Base-by-base conservation (phyloP, 257 asterid species). In the Nicotiana paniculata region DNA sequence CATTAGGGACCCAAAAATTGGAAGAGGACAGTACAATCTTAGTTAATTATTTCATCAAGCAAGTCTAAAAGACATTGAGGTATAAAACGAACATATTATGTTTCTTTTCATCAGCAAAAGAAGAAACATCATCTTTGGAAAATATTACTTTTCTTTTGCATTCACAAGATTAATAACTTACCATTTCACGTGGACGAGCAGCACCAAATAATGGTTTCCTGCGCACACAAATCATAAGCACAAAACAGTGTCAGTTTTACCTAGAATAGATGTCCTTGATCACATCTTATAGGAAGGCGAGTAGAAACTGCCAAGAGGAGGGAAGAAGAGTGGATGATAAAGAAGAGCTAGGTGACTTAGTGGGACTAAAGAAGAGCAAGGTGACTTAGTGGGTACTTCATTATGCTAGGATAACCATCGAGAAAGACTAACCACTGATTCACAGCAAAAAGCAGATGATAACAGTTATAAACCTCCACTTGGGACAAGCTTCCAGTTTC, bases 101-200 rank as follows among this genome's bases (percentile, higher is more conserved):
- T 51, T 72, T 75, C 80, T 55, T 75, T 24, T 26, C 16, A 74
- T 46, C 62, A 24, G 51, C 55, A 70, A 24, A 21, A n/a, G 28
- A 35, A 61, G 63, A 39, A 79, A 21, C 39, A 58, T 21, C 61
- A 24, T 9, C 39, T 39, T 61, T 13, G 11, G 74, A 24, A 79
- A 59, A 79, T 61, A 79, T 5, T 37, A 79, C 12, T 58, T 69
- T 58, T 78, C 43, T 21, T 74, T 17, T 67, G 64, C 80, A 79
- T 39, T 58, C 17, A 51, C 9, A 81, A 32, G 67, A 82, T 81
- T 58, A 58, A 35, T 54, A 83, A 88, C 90, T 85, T 83, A 93
- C 99, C 97, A 90, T 4, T 89, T 93, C 99, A 81, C 98, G 88
- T 51, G 97, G 97, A 33, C 93, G 96, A 85, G 96, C 97, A 81